Base-by-base conservation (phyloP, 1,284 basidiomycete species). In the Ceratobasidium theobromae region DNA sequence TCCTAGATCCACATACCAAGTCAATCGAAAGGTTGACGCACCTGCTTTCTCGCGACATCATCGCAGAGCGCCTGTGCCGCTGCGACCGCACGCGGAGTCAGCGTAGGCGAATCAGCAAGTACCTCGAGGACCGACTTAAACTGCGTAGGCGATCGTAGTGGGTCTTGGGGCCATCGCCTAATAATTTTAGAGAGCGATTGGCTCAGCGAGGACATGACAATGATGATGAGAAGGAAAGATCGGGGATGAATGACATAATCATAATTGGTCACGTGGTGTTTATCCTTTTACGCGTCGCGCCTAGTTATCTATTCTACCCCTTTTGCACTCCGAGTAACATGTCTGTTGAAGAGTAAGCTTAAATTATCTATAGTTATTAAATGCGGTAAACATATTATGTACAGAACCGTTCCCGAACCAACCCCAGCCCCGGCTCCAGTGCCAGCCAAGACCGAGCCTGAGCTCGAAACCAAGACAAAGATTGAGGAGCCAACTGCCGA, bases 401-500 rank as follows among this genome's bases (percentile, higher is more conserved):
- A 25, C 2, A 12, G 52, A n/a, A 48, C 6, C 43, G 2, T 32
- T 23, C 14, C 12, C 32, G n/a, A 18, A n/a, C 23, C 18, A 27
- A 41, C 12, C 27, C 38, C 35, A 33, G 53, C 41, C 14, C 30
- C 46, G 12, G 54, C 64, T 21, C 52, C 32, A 25, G 53, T 28
- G 6, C 5, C 18, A 11, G 43, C 12, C 18, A 9, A 8, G 9
- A 45, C 18, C 43, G 18, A 38, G 35, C 6, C 6, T 6, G 35
- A 38, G 35, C 6, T 16, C 35, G 35, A 45, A 28, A 21, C 48
- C 30, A 53, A 64, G 46, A 35, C 16, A 16, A 40, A 62, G 11
- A 11, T 8, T 21, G 46, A 66, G 14, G 65, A 54, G 16, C 21
- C 66, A 49, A 77, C 83, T 51, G 75, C 87, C 57, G 85, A 87